Percentiles rank a stretch among this genome's conserved stretches.
These are phyloP conservation scores for Fusarium zealandicum DNA, from an alignment of 2,329 filamentous ascomycete species.

Conservation along the genomic window DNA sequence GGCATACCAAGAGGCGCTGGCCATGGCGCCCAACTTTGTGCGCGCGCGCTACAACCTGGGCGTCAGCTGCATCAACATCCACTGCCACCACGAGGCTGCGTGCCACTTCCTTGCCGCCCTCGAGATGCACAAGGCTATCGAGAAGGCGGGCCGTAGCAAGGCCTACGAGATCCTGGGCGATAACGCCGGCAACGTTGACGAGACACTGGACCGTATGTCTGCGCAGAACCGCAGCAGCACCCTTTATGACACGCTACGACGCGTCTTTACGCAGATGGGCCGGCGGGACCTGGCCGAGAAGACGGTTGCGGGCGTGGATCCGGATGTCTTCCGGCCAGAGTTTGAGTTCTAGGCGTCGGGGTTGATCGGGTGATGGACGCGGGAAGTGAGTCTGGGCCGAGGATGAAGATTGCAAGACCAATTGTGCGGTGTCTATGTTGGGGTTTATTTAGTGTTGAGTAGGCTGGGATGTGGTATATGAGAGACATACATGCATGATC, in stretches of 20 bases:
- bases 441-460: background rate
- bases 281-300: slow-evolving; percentile 85
- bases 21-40: slow-evolving; percentile 93
- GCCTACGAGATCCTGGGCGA: slow-evolving; percentile 81
- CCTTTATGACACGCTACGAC: slow-evolving; percentile 88
- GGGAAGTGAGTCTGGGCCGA: slow-evolving; percentile 6
- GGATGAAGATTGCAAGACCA: background rate
- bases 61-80: slow-evolving; percentile 96
- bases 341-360: slow-evolving; percentile 75
- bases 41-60: slow-evolving; percentile 96
- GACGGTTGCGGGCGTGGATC: slow-evolving; percentile 89
- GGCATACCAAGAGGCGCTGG: slow-evolving; percentile 91
- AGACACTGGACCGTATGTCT: slow-evolving; percentile 84
- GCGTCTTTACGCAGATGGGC: slow-evolving; percentile 98
- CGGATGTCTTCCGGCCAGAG: slow-evolving; percentile 85
- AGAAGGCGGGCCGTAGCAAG: slow-evolving; percentile 82
- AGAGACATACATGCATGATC: slow-evolving; percentile 24
- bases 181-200: slow-evolving; percentile 62
- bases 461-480: slow-evolving; percentile 15
- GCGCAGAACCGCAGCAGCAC: slow-evolving; percentile 97
- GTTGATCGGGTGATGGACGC: slow-evolving; percentile 1
- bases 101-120: slow-evolving; percentile 91
- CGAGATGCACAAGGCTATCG: slow-evolving; percentile 94
- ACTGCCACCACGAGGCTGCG: slow-evolving; percentile 91
- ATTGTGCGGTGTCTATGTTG: slow-evolving; percentile 1